Evolutionary conservation across 306 rosid species (phyloP).

Genomic region (Vachellia collinsii): DNA sequence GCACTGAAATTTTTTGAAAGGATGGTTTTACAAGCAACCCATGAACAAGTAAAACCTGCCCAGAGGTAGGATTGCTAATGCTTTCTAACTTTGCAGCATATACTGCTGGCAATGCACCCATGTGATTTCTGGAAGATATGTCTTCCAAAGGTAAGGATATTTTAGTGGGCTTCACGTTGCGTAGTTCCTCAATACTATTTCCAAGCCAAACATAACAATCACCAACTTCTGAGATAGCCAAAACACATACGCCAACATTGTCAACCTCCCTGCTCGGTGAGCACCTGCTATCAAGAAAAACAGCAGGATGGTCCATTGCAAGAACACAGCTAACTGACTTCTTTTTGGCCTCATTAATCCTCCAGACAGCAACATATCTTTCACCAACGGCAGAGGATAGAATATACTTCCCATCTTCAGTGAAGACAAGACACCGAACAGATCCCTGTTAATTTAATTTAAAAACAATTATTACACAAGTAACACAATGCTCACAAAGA

Average conservation of each 20-base stretch:
- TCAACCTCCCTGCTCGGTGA: constrained; percentile 46
- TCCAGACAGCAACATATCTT: constrained; percentile 91
- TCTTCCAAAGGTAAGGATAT: constrained; percentile 65
- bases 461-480: constrained; percentile 35
- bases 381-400: constrained; percentile 89
- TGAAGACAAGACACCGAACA: constrained; percentile 81
- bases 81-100: constrained; percentile 80
- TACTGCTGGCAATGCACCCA: constrained; percentile 68
- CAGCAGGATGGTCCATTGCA: constrained; percentile 93
- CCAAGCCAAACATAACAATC: constrained; percentile 89
- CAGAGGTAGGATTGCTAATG: constrained; percentile 57
- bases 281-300: constrained; percentile 75
- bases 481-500: constrained; percentile 35
- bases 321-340: constrained; percentile 84
- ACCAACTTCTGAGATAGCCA: constrained; percentile 92
- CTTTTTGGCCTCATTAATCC: constrained; percentile 62
- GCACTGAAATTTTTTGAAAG: constrained; percentile 71
- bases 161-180: constrained; percentile 70
- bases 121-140: constrained; percentile 52
- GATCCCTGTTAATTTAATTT: constrained; percentile 63
- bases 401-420: constrained; percentile 81
- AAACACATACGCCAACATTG: constrained; percentile 58
- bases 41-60: constrained; percentile 70
- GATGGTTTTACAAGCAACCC: constrained; percentile 85
- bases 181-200: constrained; percentile 63